Evolutionary conservation across 2,329 filamentous ascomycete species (phyloP), one percentile per base, ranked within the genome.

Genomic region (Neonectria faginata): DNA sequence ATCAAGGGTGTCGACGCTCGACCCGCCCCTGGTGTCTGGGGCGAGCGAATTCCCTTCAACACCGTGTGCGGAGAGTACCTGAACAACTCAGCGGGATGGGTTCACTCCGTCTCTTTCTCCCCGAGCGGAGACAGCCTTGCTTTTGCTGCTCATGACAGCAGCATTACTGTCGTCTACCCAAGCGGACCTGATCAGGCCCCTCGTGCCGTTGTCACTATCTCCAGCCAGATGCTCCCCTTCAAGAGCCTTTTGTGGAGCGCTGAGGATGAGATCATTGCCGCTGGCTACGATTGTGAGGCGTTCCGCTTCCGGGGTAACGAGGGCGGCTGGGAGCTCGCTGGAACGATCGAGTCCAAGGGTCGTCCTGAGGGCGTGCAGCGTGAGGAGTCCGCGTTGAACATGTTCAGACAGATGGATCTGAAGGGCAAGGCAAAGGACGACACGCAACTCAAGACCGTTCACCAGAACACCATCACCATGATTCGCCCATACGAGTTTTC

Each of bases 371-470:
- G 86, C 62, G 87, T 88, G 60, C 83, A 84, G 64, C 87, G 91
- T 33, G 96, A 98, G 80, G 96, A 98, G 79, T 96, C 92, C 69
- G 96, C 96, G 25, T 84, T 97, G 78, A 97, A 98, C 81, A 97
- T 98, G 93, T 99, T 99, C 83, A 89, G 90, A 75, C 94, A 97
- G 83, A 98, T 99, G 96, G 96, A 99, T 80, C 86, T 99, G 70
- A 97, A 96, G 86, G 96, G 96, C 67, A 97, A 97, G 81, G 84
- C 86, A 60, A 93, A 93, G 77, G 94, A 97, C 75, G 94, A 98
- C 78, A 97, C 94, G 4, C 92, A 97, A 82, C 85, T 99, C 72
- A 96, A 93, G 82, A 98, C 96, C 11, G 89, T 96, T 51, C 96
- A 99, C 81, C 96, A 99, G 79, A 99, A 99, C 82, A 97, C 94